phyloP scores from a whole-genome alignment of 768 basidiomycete genomes.

The Basidioascus undulatus region DNA sequence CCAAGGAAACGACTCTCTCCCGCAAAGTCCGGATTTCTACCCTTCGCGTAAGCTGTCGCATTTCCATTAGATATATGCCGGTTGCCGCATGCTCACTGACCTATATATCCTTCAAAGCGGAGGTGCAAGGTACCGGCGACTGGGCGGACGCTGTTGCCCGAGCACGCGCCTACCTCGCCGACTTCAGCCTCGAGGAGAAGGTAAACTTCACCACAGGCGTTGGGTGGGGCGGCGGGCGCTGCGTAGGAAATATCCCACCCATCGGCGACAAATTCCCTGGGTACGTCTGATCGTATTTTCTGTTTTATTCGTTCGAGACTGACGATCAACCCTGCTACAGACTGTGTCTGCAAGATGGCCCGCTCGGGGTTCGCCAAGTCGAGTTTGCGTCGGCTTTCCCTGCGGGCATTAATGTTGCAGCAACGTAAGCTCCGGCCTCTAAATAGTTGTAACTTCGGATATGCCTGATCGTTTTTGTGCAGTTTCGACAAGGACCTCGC shows the following conservation, averaged over 20 bases:
- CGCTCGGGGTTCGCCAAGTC: conserved; percentile 43
- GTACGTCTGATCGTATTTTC: too few relatives aligned
- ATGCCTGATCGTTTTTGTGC: neutral
- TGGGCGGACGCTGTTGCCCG: conserved; percentile 16
- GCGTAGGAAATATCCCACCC: conserved; percentile 16
- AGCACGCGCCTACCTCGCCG: conserved; percentile 20
- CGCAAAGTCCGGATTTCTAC: too few relatives aligned
- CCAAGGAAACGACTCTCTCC: too few relatives aligned
- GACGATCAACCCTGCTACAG: conserved; percentile 10
- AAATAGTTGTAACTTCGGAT: neutral
- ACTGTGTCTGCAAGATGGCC: conserved; percentile 17
- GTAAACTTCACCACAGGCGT: conserved; percentile 32
- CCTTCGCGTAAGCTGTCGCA: too few relatives aligned
- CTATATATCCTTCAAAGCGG: too few relatives aligned
- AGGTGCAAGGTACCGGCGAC: conserved; percentile 7
- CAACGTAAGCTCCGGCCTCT: conserved; percentile 32
- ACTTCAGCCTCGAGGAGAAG: conserved; percentile 32
- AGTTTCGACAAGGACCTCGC: conserved; percentile 54
- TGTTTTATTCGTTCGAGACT: conserved; percentile 3
- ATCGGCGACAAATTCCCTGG: too few relatives aligned
- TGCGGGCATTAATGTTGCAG: conserved; percentile 54
- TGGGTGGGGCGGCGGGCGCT: conserved; percentile 16
- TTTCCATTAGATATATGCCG: too few relatives aligned
- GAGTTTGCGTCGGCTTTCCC: conserved; percentile 61
- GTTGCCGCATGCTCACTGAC: too few relatives aligned